Conservation (phyloP, 371 early-diverging fungal genomes). For the Caulochytrium protostelioides region DNA sequence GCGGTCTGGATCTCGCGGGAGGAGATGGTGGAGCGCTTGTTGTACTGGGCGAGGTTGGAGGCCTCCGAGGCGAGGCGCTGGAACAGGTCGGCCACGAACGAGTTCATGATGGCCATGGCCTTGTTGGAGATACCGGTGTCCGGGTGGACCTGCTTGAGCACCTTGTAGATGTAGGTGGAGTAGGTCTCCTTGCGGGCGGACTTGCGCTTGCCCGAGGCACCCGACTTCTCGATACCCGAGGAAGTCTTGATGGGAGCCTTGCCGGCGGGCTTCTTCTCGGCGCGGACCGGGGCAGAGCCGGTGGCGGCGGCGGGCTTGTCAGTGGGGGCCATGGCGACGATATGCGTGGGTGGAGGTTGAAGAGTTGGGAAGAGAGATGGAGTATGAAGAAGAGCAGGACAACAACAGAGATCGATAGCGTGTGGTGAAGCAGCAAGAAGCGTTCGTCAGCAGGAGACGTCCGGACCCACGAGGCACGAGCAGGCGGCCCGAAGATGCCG, state of each 20-base stretch:
- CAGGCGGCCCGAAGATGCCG: too few relatives aligned
- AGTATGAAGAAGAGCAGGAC: too few relatives aligned
- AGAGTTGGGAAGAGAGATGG: too few relatives aligned
- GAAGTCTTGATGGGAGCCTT: slow-evolving; percentile 47
- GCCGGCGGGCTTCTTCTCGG: slow-evolving; percentile 33
- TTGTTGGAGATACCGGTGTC: slow-evolving; percentile 95
- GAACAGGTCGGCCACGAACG: slow-evolving; percentile 92
- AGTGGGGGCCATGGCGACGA: too few relatives aligned
- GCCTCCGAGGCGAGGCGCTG: slow-evolving; percentile 74
- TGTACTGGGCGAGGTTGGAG: slow-evolving; percentile 73
- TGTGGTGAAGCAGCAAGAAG: too few relatives aligned
- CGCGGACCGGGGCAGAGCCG: background rate
- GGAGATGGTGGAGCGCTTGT: slow-evolving; percentile 82
- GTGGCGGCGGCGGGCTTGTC: slow-evolving; percentile 23
- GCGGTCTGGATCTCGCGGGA: slow-evolving; percentile 89
- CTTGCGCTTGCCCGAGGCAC: slow-evolving; percentile 7
- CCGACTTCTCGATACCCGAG: slow-evolving; percentile 5
- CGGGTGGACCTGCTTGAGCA: slow-evolving; percentile 91
- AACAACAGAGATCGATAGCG: too few relatives aligned
- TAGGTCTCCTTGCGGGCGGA: slow-evolving; percentile 64
- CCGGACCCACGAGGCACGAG: too few relatives aligned
- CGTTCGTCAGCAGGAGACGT: too few relatives aligned
- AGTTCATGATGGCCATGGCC: slow-evolving; percentile 96
- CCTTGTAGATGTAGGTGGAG: slow-evolving; percentile 89
- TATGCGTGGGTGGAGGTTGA: too few relatives aligned